Base-by-base conservation (phyloP, 306 rosid species). In the Oxytropis ochrocephala region DNA sequence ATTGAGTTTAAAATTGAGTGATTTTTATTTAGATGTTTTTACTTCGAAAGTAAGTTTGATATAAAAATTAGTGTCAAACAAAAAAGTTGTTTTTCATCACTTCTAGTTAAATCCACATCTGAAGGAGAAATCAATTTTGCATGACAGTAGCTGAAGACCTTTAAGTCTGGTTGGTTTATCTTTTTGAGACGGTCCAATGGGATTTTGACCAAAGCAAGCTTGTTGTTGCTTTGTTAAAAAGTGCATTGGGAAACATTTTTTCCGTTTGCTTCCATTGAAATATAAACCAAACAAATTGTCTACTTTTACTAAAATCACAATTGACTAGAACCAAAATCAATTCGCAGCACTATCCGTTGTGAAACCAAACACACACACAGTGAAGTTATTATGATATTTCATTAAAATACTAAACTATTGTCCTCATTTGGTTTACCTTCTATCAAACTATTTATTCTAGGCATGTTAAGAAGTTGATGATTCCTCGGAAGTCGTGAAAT, bases 361-460 rank as follows among this genome's bases (percentile, higher is more conserved):
- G 29, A 33, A 57, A 33, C 64, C 64, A 14, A 57, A 33, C 64
- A 33, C 4, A 5, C 24, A 33, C 9, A 64, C n/a, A n/a, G 50
- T 47, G 54, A 2, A 2, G 14, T 63, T 33, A 62, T 56, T 67
- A 64, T 62, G 69, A 30, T 11, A 71, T 48, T 43, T 43, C 9
- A 56, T 52, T 18, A 41, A 48, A 51, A 64, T 47, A 75, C 56
- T 57, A 67, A n/a, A 61, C 42, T 14, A 14, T 63, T 12, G 21
- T 75, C 12, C 64, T 52, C 43, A 17, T 47, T 52, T 29, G 41
- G 70, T 47, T 44, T 42, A 53, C 76, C 73, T 73, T 54, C 42
- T 46, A 29, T 67, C 49, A 44, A 48, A n/a, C 44, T 36, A n/a
- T 67, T 44, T 60, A 51, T 60, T 56, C 10, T n/a, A n/a, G n/a